Evolutionary conservation across 129 eudicot genomes (phyloP).

Genomic region (Pulicaria dysenterica): DNA sequence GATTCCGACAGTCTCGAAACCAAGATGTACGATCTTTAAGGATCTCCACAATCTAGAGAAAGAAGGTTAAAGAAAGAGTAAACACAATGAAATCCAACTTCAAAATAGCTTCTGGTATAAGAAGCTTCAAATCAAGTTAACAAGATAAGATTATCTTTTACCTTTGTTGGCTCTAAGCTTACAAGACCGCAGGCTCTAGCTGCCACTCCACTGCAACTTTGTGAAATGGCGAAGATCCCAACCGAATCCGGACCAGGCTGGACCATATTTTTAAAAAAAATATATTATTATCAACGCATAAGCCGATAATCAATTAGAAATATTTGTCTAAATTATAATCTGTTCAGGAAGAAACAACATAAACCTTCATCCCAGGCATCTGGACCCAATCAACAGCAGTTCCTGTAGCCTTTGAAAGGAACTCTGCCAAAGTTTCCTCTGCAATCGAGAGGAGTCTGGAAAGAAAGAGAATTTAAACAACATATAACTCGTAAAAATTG

Average conservation of each 20-base stretch:
- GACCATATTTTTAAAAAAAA: constrained; percentile 25
- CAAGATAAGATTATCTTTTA: constrained; percentile 12
- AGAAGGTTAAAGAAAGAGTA: not conserved
- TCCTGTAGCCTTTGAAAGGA: constrained; percentile 99
- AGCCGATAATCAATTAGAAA: no score
- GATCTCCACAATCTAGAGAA: constrained; percentile 82
- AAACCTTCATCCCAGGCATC: constrained; percentile 99
- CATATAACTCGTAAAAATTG: not conserved
- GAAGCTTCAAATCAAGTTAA: not conserved
- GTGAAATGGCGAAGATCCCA: constrained; percentile 97
- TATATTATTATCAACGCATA: not conserved
- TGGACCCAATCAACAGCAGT: constrained; percentile 99
- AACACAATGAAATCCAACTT: not conserved
- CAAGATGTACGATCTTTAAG: constrained; percentile 97
- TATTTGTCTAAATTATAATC: not conserved
- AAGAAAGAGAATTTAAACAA: not conserved
- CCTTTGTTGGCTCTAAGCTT: constrained; percentile 89
- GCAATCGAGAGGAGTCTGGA: constrained; percentile 91
- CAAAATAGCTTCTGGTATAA: not conserved
- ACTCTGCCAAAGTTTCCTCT: constrained; percentile 96
- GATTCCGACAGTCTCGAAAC: constrained; percentile 96
- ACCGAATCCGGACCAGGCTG: constrained; percentile 99
- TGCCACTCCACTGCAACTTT: constrained; percentile 94
- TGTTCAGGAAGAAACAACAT: not conserved
- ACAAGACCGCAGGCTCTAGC: constrained; percentile 99